phyloP scores from a whole-genome alignment of 331 rosid genomes.

The Cydonia oblonga region DNA sequence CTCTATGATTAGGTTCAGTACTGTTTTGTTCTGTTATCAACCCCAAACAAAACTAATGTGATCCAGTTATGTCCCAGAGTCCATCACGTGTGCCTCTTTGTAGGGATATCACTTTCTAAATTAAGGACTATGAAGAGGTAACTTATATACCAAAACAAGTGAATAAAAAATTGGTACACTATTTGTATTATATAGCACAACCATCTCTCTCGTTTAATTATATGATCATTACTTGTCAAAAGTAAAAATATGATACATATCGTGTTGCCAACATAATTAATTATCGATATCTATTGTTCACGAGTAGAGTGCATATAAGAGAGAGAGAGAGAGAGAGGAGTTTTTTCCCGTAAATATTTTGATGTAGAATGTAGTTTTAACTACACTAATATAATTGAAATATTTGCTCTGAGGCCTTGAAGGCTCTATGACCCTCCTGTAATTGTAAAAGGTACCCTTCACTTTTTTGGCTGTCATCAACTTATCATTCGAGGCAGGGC shows the following conservation, averaged over 20 bases:
- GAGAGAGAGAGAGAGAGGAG: too few relatives aligned
- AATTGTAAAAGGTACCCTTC: neutral
- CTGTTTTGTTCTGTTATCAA: neutral
- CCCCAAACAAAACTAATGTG: neutral
- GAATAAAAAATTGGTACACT: neutral
- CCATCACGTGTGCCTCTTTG: slow-evolving; percentile 30
- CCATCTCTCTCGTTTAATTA: too few relatives aligned
- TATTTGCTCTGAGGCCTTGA: neutral
- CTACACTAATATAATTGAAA: neutral
- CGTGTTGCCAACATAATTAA: too few relatives aligned
- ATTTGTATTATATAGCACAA: too few relatives aligned
- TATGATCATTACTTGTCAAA: too few relatives aligned
- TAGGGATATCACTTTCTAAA: slow-evolving; percentile 11
- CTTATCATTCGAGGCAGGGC: neutral
- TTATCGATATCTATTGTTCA: too few relatives aligned
- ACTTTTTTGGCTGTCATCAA: neutral
- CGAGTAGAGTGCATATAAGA: too few relatives aligned
- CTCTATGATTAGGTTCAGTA: neutral
- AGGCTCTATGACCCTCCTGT: neutral
- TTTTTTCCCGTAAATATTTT: neutral
- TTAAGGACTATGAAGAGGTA: neutral
- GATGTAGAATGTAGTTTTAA: neutral
- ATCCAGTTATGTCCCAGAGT: slow-evolving; percentile 14
- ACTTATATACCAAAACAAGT: neutral
- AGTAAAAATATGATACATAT: too few relatives aligned